Conservation (phyloP, 129 eudicot genomes). For the Pulicaria dysenterica region DNA sequence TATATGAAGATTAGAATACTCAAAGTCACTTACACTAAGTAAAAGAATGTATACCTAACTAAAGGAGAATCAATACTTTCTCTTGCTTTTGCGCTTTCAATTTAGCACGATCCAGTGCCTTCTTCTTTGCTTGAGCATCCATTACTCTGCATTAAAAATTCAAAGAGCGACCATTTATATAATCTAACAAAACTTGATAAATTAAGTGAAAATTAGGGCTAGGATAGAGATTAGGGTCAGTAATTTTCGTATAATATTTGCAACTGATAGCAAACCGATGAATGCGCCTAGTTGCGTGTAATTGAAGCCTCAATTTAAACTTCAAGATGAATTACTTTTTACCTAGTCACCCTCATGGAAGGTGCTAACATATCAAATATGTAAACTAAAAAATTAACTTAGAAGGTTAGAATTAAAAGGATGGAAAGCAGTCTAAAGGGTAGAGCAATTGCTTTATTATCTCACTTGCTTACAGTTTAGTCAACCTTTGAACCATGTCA, state of each 20-base stretch:
- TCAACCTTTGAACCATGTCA: too few species aligned
- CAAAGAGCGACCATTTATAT: conserved; percentile 8
- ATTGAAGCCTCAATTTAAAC: too few species aligned
- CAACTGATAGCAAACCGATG: background rate
- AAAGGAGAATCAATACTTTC: conserved; percentile 83
- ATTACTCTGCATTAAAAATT: conserved; percentile 33
- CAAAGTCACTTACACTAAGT: background rate
- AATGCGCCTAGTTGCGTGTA: too few species aligned
- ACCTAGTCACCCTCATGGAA: too few species aligned
- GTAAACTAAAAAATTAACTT: too few species aligned
- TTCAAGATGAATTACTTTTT: too few species aligned
- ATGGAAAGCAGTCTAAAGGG: too few species aligned
- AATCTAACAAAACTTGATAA: background rate
- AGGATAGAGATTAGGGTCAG: conserved; percentile 11
- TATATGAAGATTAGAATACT: background rate
- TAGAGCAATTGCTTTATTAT: too few species aligned
- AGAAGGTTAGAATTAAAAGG: too few species aligned
- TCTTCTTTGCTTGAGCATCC: conserved; percentile 84
- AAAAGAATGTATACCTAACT: conserved; percentile 54
- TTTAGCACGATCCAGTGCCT: conserved; percentile 73
- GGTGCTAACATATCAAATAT: too few species aligned
- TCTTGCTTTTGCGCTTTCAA: conserved; percentile 65
- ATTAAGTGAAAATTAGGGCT: conserved; percentile 16
- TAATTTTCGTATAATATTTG: conserved; percentile 6
- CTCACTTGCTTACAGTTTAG: too few species aligned